phyloP scores from a whole-genome alignment of 345 rosid species.

The Camelina sativa region DNA sequence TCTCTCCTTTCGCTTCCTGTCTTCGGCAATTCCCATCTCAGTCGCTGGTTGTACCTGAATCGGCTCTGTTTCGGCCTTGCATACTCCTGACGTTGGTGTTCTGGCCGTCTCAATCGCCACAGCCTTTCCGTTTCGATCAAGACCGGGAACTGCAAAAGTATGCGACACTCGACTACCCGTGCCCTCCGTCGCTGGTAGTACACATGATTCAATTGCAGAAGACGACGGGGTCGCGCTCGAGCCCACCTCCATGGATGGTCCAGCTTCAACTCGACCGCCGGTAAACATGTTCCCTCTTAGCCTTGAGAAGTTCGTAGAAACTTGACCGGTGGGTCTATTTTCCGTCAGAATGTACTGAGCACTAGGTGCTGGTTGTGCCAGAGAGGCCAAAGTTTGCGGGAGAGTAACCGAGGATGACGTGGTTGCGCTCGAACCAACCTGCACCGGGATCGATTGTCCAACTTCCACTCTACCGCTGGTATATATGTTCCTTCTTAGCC shows the following conservation, averaged over 20 bases:
- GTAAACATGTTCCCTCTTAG: no score
- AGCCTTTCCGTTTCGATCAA: slow-evolving; percentile 16
- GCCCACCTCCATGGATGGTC: no score
- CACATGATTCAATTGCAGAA: not conserved
- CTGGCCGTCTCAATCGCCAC: not conserved
- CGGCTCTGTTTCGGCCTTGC: slow-evolving; percentile 1
- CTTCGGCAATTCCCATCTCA: slow-evolving; percentile 1
- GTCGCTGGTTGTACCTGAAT: not conserved
- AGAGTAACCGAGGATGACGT: not conserved
- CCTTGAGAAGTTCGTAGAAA: no score
- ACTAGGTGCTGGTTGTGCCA: no score
- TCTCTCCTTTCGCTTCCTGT: slow-evolving; percentile 24
- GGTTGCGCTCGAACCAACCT: slow-evolving; percentile 17
- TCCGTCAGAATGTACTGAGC: no score
- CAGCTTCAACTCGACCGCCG: no score
- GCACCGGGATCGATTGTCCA: slow-evolving; percentile 3
- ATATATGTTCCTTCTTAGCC: not conserved
- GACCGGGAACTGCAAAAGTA: slow-evolving; percentile 18
- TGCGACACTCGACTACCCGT: slow-evolving; percentile 5
- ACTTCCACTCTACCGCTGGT: slow-evolving; percentile 17
- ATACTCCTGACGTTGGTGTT: slow-evolving; percentile 14
- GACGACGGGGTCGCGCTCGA: no score
- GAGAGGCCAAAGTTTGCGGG: no score
- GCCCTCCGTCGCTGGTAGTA: not conserved
- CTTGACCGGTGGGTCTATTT: no score